Evolutionary conservation across 2,329 filamentous ascomycete species (phyloP), one percentile per base, ranked within the genome.

Genomic region (Bipolaris cookei): DNA sequence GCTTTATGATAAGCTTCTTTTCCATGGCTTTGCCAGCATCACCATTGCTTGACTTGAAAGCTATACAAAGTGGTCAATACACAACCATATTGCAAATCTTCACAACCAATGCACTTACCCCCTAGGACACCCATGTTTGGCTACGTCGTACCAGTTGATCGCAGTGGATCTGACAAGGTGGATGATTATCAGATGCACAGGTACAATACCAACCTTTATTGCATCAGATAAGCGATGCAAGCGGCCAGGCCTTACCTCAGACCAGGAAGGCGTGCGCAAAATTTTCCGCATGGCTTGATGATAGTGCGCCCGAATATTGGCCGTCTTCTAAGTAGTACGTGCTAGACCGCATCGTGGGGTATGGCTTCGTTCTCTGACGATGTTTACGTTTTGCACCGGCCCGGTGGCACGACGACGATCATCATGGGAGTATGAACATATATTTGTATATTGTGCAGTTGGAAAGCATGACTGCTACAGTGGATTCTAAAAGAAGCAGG

Each of bases 1-100:
- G 52, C 52, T 55, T 55, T 32, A 55, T 30, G 23, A 55, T 48
- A 23, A 55, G 52, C 16, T 39, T 55, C 39, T 32, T 55, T 25
- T 55, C 52, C 52, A 51, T 44, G 3, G 23, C 28, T 23, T 55
- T 55, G 21, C 10, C 23, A 10, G 38, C 30, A 34, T 44, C 38
- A 23, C 45, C 38, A 35, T 16, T 23, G n/a, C 25, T 42, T 13
- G 52, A 13, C 14, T 35, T 45, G 3, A 25, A 41, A 23, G 38
- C 52, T 55, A 11, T n/a, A 21, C 14, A 7, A 21, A 18, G 3
- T 30, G 4, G 25, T 44, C 25, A 44, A 16, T 28, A 44, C 25
- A 8, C 6, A 28, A 4, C 14, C 14, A 2, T 11, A 23, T 25
- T n/a, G 3, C 7, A 28, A 28, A 11, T 8, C 6, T 8, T 18